phyloP scores from a whole-genome alignment of 108 stramenopile species.

The Nannochloropsis granulata region DNA sequence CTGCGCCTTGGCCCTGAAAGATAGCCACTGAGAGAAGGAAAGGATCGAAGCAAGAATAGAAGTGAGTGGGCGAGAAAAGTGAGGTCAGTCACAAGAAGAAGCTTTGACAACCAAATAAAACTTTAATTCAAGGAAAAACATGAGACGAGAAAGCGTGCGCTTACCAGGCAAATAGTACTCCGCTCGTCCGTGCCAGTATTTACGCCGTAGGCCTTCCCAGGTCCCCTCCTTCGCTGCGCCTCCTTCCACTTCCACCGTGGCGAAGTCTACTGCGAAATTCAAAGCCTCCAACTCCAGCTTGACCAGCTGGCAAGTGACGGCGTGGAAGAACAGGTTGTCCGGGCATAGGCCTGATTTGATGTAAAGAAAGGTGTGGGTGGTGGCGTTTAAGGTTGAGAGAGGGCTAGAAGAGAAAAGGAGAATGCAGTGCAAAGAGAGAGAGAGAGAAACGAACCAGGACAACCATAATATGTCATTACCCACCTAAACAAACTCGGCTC shows the following conservation, averaged over 20 bases:
- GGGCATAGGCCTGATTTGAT: conserved; percentile 54
- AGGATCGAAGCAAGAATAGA: too few relatives aligned
- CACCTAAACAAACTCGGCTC: too few relatives aligned
- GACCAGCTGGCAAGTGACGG: conserved; percentile 44
- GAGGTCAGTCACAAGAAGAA: too few relatives aligned
- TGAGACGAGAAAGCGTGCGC: conserved; percentile 43
- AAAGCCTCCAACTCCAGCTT: conserved; percentile 55
- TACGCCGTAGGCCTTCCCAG: conserved; percentile 73
- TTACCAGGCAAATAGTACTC: conserved; percentile 49
- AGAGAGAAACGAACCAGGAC: background rate
- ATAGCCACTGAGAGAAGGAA: background rate
- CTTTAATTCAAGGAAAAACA: background rate
- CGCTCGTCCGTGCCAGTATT: conserved; percentile 76
- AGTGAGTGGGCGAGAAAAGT: too few relatives aligned
- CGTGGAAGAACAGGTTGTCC: conserved; percentile 85
- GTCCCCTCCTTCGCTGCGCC: conserved; percentile 39
- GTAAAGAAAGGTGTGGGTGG: too few relatives aligned
- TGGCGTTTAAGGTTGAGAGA: background rate
- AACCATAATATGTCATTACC: background rate
- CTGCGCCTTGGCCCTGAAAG: background rate
- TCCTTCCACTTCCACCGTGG: conserved; percentile 52
- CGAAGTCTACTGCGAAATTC: conserved; percentile 59
- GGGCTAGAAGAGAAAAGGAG: background rate
- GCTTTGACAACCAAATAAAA: too few relatives aligned
- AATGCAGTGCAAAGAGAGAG: background rate